A percentile compares a stretch with the other conserved stretches of the same genome.
These are phyloP conservation scores for Trapa incisa DNA, from an alignment of 345 rosid genomes.

Conservation along the genomic window DNA sequence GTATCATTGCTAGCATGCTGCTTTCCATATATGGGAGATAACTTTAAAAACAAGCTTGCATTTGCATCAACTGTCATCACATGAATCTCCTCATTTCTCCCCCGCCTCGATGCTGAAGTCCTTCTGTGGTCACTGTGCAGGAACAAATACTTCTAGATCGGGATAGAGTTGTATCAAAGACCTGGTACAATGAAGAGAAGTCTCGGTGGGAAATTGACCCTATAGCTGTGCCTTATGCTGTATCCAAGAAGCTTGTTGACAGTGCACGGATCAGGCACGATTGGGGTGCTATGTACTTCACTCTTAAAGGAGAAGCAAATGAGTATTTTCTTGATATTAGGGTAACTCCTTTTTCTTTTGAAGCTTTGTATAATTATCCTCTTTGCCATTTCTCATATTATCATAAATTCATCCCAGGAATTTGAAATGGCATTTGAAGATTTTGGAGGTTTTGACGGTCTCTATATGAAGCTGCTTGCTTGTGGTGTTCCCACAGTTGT, in stretches of 20 bases:
- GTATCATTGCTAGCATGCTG: neutral
- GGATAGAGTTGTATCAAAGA: conserved; percentile 76
- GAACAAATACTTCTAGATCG: conserved; percentile 76
- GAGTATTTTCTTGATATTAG: conserved; percentile 62
- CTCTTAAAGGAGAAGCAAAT: conserved; percentile 73
- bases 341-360: conserved; percentile 30
- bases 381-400: conserved; percentile 12
- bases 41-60: neutral
- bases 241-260: conserved; percentile 65
- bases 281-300: conserved; percentile 75
- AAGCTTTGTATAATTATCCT: conserved; percentile 4
- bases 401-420: conserved; percentile 31
- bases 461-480: conserved; percentile 86
- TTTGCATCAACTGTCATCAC: neutral
- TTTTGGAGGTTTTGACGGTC: conserved; percentile 89
- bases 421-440: conserved; percentile 72
- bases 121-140: conserved; percentile 23
- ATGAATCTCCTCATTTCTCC: neutral
- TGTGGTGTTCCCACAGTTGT: conserved; percentile 66
- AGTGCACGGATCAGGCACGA: conserved; percentile 86
- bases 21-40: neutral
- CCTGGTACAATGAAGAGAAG: conserved; percentile 77
- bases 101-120: neutral
- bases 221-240: conserved; percentile 76
- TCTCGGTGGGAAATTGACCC: conserved; percentile 86